Percentiles rank a stretch among this genome's conserved stretches.
Evolutionary conservation across 495 filamentous ascomycete species (phyloP).

Genomic region (Glutinoglossum americanum): DNA sequence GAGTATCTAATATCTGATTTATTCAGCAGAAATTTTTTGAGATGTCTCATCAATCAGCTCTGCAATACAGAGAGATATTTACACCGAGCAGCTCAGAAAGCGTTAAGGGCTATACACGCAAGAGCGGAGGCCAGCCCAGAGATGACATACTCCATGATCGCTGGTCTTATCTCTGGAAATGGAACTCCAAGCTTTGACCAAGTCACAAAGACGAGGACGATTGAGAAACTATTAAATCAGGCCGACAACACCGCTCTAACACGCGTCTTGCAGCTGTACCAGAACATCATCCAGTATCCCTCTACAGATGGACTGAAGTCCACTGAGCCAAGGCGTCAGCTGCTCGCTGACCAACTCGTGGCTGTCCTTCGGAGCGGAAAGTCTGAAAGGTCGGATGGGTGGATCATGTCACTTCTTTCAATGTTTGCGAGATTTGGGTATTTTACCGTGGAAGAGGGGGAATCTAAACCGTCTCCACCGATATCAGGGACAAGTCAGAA

Average conservation of each 20-base stretch:
- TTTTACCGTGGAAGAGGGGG: constrained; percentile 19
- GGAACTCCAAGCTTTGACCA: constrained; percentile 69
- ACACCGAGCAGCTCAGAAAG: constrained; percentile 55
- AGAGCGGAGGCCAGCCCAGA: constrained; percentile 43
- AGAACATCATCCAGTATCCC: constrained; percentile 12
- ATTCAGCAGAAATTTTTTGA: constrained; percentile 66
- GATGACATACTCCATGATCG: constrained; percentile 35
- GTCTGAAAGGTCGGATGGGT: constrained; percentile 10
- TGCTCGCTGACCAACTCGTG: constrained; percentile 26
- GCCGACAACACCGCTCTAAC: constrained; percentile 24
- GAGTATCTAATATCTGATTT: constrained; percentile 28
- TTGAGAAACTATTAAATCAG: constrained; percentile 49
- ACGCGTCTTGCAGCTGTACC: constrained; percentile 21
- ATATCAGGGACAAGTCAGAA: constrained; percentile 40
- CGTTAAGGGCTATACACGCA: constrained; percentile 41
- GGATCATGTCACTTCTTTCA: constrained; percentile 12
- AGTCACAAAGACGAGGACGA: constrained; percentile 68
- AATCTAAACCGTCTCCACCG: constrained; percentile 18
- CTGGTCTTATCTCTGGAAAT: constrained; percentile 39
- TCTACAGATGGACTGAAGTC: constrained; percentile 21
- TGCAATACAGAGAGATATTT: constrained; percentile 67
- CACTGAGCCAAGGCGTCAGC: constrained; percentile 24
- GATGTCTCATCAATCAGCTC: constrained; percentile 71
- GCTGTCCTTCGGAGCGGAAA: constrained; percentile 21
- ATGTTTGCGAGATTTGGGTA: constrained; percentile 20